phyloP scores from a whole-genome alignment of 225 moss, liverwort and hornwort species.

The Pleurozium schreberi region DNA sequence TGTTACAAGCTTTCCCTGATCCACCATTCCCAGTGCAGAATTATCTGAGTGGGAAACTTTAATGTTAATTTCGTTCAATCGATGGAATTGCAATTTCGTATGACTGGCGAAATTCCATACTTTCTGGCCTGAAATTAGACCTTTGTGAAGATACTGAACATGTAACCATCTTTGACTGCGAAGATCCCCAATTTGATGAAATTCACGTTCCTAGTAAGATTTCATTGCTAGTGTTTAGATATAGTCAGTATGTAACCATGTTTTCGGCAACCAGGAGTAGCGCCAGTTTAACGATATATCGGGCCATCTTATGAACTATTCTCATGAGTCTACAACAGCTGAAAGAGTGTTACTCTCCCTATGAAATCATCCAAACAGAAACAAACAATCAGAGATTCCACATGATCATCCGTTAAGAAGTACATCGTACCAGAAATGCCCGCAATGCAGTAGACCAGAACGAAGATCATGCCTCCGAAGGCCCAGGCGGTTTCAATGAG shows the following conservation, averaged over 20 bases:
- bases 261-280: background rate
- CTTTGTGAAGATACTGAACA: background rate
- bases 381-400: background rate
- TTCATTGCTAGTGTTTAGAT: background rate
- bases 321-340: background rate
- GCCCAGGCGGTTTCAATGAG: constrained; percentile 12
- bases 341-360: background rate
- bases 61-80: background rate
- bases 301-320: background rate
- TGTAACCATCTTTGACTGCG: background rate
- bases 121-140: background rate
- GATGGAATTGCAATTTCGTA: background rate
- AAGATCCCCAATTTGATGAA: too few species aligned
- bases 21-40: background rate
- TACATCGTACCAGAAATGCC: constrained; percentile 14
- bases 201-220: too few species aligned
- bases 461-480: constrained; percentile 33
- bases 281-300: background rate
- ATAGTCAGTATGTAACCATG: background rate
- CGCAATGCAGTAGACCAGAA: constrained; percentile 31
- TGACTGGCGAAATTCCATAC: background rate
- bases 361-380: background rate
- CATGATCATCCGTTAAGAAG: too few species aligned
- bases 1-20: background rate
- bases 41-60: background rate